Evolutionary conservation across 306 rosid species (phyloP).

Genomic region (Comarum palustre): DNA sequence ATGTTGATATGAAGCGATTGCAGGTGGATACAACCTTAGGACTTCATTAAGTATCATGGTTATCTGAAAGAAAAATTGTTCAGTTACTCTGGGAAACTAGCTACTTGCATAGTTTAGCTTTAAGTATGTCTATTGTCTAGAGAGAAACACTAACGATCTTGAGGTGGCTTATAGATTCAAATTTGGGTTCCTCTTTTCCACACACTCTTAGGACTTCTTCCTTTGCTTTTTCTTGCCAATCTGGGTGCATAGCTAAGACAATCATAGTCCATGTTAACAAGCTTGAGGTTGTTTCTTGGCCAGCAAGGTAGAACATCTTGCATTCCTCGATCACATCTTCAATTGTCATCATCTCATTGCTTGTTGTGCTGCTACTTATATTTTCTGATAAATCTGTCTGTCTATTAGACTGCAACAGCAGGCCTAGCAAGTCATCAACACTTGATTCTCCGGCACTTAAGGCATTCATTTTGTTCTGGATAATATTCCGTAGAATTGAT

Average conservation of each 20-base stretch:
- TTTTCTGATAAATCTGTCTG: conserved; percentile 25
- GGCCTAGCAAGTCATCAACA: conserved; percentile 40
- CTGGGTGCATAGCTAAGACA: conserved; percentile 47
- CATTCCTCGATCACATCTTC: conserved; percentile 54
- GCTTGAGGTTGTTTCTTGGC: conserved; percentile 49
- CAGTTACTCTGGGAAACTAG: background rate
- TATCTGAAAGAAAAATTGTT: conserved; percentile 32
- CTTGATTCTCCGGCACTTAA: conserved; percentile 26
- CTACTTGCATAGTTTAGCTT: background rate
- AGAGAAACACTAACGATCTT: conserved; percentile 36
- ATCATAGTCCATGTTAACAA: conserved; percentile 46
- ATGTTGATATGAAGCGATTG: conserved; percentile 46
- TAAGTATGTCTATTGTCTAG: background rate
- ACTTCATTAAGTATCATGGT: conserved; percentile 53
- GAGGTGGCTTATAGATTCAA: conserved; percentile 39
- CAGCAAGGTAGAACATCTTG: conserved; percentile 53
- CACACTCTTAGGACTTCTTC: conserved; percentile 42
- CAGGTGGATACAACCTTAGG: conserved; percentile 51
- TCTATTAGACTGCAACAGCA: conserved; percentile 35
- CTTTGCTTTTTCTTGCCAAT: conserved; percentile 57
- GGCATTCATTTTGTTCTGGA: conserved; percentile 30
- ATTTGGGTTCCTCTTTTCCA: conserved; percentile 34
- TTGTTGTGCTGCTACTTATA: background rate
- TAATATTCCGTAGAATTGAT: conserved; percentile 31
- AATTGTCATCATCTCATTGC: conserved; percentile 31